Evolutionary conservation across 148 eudicot genomes (phyloP).

Genomic region (Euryodendron excelsum): DNA sequence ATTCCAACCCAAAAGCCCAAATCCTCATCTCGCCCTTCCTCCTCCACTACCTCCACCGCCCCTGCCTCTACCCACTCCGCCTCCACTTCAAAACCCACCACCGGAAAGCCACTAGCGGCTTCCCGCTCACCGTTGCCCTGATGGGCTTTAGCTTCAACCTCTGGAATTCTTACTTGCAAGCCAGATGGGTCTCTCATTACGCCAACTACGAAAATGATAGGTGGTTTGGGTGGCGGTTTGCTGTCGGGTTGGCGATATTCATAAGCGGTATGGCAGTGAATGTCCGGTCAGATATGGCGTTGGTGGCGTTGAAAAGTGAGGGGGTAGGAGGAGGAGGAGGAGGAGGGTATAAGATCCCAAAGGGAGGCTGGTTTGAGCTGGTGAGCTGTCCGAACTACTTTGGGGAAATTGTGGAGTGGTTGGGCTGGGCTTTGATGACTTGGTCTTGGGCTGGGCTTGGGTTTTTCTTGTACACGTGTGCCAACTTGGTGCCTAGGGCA

Average conservation of each 20-base stretch:
- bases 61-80: slow-evolving; percentile 64
- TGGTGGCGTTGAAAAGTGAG: slow-evolving; percentile 55
- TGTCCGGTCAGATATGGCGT: slow-evolving; percentile 49
- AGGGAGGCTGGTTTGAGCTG: slow-evolving; percentile 68
- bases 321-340: too few relatives aligned
- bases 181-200: slow-evolving; percentile 72
- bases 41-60: slow-evolving; percentile 77
- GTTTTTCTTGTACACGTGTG: slow-evolving; percentile 65
- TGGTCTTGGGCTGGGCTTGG: slow-evolving; percentile 88
- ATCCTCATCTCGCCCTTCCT: slow-evolving; percentile 58
- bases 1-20: slow-evolving; percentile 33
- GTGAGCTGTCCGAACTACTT: slow-evolving; percentile 87
- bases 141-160: slow-evolving; percentile 63
- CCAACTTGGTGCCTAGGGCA: slow-evolving; percentile 79
- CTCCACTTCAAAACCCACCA: slow-evolving; percentile 31
- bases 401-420: slow-evolving; percentile 93
- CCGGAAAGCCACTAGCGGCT: slow-evolving; percentile 25
- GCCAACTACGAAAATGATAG: slow-evolving; percentile 32
- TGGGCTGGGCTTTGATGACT: slow-evolving; percentile 80
- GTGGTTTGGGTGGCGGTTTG: slow-evolving; percentile 68
- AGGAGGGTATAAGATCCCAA: slow-evolving; percentile 66
- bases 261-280: slow-evolving; percentile 61
- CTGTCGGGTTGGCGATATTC: slow-evolving; percentile 52
- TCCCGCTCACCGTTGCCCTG: slow-evolving; percentile 55
- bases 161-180: slow-evolving; percentile 61